Base-by-base conservation (phyloP, 1,284 basidiomycete genomes). In the Heterobasidion irregulare region DNA sequence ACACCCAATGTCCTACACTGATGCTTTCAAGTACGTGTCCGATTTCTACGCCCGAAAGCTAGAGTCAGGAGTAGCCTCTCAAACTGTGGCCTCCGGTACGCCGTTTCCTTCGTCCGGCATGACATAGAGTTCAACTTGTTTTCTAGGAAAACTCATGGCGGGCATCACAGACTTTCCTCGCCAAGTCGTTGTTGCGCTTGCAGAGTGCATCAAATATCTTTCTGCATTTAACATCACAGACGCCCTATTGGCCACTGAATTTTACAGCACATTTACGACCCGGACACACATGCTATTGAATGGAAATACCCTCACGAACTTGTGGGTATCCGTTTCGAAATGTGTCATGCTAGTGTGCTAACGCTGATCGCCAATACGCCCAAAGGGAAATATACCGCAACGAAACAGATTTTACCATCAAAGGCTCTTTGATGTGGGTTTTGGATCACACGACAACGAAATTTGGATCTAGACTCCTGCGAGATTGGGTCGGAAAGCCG, bases 201-300 rank as follows among this genome's bases (percentile, higher is more conserved):
- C 91, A 1, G 83, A 90, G 56, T 76, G 84, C 8, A 81, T 97
- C 57, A 72, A 83, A 52, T 84, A 98, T 66, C 82, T 98, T 13
- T 78, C 80, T 12, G 75, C 76, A 0, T 97, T 94, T 70, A 78
- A 77, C 35, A 78, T 97, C 41, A 85, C 88, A 19, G 84, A 89
- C 59, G 82, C 84, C 5, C 82, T 95, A 59, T 65, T 84, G 8
- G 84, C 90, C 64, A 83, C 86, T 0, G 78, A 79, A 43, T 89
- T 91, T 63, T 97, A 94, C 69, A 76, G 73, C 15, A 83, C 79
- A 62, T 98, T 98, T 65, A 78, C 89, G 1, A 83, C 84, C 43
- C 79, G 82, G 47, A 81, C 84, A 0, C 87, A 92, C 60, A 97
- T 98, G 94, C 77, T 94, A 13, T 76, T 99, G 50, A 92, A 89